phyloP scores from a whole-genome alignment of 768 basidiomycete genomes.

The Lentinula sp. region DNA sequence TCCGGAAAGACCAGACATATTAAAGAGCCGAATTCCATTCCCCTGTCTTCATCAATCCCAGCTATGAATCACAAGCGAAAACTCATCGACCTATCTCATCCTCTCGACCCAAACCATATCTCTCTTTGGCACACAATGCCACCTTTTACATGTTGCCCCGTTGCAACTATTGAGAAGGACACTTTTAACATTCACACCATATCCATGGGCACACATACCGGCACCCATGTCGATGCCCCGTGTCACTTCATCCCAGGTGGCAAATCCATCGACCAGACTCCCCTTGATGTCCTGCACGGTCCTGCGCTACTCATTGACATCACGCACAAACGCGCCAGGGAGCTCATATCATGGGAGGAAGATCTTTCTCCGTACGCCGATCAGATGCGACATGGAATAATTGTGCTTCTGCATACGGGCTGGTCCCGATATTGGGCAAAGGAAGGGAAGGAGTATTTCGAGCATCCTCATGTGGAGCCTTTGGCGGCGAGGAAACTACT shows the following conservation, averaged over 20 bases:
- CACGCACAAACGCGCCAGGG: conserved; percentile 31
- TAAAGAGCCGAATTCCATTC: background rate
- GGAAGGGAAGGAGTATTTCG: conserved; percentile 32
- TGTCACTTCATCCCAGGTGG: conserved; percentile 62
- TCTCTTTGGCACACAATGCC: conserved; percentile 55
- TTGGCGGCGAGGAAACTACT: conserved; percentile 45
- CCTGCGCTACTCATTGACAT: conserved; percentile 52
- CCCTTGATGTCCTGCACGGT: conserved; percentile 46
- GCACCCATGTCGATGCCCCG: conserved; percentile 78
- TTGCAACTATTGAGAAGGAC: conserved; percentile 34
- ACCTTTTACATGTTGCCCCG: conserved; percentile 30
- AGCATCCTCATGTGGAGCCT: conserved; percentile 59
- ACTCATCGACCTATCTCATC: conserved; percentile 47
- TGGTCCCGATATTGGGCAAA: conserved; percentile 53
- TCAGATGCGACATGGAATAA: conserved; percentile 30
- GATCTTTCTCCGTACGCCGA: conserved; percentile 26
- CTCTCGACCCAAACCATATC: conserved; percentile 30
- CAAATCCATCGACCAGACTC: conserved; percentile 49
- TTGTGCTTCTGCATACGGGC: conserved; percentile 58
- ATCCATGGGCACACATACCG: conserved; percentile 61
- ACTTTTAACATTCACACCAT: conserved; percentile 48
- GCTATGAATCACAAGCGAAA: background rate
- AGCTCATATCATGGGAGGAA: conserved; percentile 51
- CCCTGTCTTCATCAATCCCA: background rate
- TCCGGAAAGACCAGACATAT: background rate